Evolutionary conservation across 768 basidiomycete species (phyloP).

Genomic region (Mycena olivaceomarginata): DNA sequence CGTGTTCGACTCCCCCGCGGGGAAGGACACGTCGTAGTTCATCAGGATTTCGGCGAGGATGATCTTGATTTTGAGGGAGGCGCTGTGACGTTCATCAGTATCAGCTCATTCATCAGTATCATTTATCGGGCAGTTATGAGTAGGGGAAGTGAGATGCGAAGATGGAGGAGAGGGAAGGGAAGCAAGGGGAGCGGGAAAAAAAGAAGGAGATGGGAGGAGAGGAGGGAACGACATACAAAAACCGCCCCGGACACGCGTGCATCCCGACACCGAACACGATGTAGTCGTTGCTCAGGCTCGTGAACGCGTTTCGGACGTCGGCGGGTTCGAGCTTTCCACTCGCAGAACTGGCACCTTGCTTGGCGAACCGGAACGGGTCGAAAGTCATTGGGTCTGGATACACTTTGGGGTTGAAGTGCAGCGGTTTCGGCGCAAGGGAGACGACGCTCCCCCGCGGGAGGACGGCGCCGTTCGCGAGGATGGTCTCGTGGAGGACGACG

Average conservation of each 20-base stretch:
- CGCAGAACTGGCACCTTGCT: not conserved
- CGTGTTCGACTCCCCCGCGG: slow-evolving; percentile 27
- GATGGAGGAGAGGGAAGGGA: not conserved
- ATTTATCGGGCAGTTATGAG: too few species aligned
- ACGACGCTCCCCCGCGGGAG: slow-evolving; percentile 41
- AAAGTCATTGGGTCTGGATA: slow-evolving; percentile 41
- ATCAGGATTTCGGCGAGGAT: slow-evolving; percentile 38
- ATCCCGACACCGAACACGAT: slow-evolving; percentile 42
- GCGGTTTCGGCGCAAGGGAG: slow-evolving; percentile 35
- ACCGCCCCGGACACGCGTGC: slow-evolving; percentile 38
- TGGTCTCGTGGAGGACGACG: slow-evolving; percentile 32
- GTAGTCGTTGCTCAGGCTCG: slow-evolving; percentile 42
- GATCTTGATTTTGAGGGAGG: slow-evolving; percentile 40
- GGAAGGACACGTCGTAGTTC: slow-evolving; percentile 37
- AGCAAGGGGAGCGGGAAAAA: too few species aligned
- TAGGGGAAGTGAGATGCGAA: not conserved
- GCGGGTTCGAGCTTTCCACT: too few species aligned
- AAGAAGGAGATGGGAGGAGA: not conserved
- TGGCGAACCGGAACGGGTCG: slow-evolving; percentile 46
- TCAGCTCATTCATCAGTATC: not conserved
- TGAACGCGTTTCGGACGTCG: slow-evolving; percentile 35
- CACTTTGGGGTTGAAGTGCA: slow-evolving; percentile 35
- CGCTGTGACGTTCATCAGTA: slow-evolving; percentile 6
- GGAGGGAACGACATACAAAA: slow-evolving; percentile 21
- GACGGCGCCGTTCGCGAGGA: slow-evolving; percentile 38